A percentile compares a stretch with the other conserved stretches of the same genome.
Conservation (phyloP, 1,284 basidiomycete species). For the Ustilago shanxiensis region DNA sequence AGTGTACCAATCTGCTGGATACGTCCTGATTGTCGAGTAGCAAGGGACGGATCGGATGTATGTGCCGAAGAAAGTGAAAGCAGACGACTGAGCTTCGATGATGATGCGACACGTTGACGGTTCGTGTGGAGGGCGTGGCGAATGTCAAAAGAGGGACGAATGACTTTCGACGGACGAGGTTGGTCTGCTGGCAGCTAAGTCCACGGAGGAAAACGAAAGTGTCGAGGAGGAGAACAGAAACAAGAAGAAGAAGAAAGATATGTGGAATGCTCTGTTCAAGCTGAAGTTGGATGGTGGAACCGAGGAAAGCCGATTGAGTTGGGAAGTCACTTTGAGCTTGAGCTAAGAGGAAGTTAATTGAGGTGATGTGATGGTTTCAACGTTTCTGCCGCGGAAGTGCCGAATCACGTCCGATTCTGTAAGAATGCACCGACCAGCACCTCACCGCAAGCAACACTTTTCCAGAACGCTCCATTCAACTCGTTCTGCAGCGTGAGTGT, state of each 20-base stretch:
- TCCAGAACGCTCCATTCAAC: constrained; percentile 17
- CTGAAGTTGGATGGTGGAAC: constrained; percentile 4
- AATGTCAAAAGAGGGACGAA: neutral
- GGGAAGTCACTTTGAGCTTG: neutral
- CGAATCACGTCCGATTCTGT: constrained; percentile 5
- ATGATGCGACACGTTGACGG: neutral
- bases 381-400: constrained; percentile 22
- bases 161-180: neutral
- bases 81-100: constrained; percentile 3
- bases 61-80: neutral
- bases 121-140: neutral
- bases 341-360: neutral
- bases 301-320: constrained; percentile 1
- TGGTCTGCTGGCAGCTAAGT: neutral
- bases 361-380: constrained; percentile 16
- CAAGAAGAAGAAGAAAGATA: constrained; percentile 1
- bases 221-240: neutral
- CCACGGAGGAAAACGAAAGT: constrained; percentile 1
- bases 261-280: neutral
- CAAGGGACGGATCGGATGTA: neutral
- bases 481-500: neutral
- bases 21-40: neutral
- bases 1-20: neutral
- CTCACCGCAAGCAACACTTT: neutral
- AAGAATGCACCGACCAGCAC: neutral